Evolutionary conservation across 2,329 filamentous ascomycete species (phyloP), one percentile per base, ranked within the genome.

Genomic region (Polytolypa hystricis): DNA sequence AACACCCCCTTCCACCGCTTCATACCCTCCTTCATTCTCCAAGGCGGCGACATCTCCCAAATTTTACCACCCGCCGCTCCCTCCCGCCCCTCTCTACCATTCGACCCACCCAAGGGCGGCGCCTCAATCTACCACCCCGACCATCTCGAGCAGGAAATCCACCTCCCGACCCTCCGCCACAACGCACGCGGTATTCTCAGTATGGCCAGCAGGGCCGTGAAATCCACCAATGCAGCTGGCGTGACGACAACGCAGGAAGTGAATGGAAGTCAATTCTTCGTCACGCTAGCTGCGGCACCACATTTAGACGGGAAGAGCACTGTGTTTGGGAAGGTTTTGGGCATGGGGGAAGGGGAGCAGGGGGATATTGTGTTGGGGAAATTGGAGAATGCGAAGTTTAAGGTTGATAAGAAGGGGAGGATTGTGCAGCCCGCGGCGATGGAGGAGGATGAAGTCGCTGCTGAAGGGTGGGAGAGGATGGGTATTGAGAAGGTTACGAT

Each of bases 261-360:
- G 18, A 77, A 77, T 44, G 72, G 71, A 0, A 72, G 68, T 38
- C 76, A 80, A 50, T 80, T 80, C 58, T 80, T 79, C 54, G 65
- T 80, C 31, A 73, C 71, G 0, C 71, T 77, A 49, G 73, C 70
- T 15, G 59, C 74, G 2, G 73, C 75, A 10, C 66, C 74, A 37
- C 76, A 79, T 64, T 56, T 80, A 23, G 76, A 79, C 53, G 76
- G 76, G 5, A 73, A 76, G 52, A 80, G 79, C 49, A 78, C 76
- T 0, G 74, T 79, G 2, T 80, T 80, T 57, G 76, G 76, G 10
- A 69, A 71, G 44, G 65, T 80, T 12, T 54, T 80, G 45, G 61
- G 60, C 35, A 28, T 67, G 66, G 55, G 68, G 63, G 45, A 60
- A 50, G n/a, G 64, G 50, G 7, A 57, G 26, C 67, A 68, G 53